phyloP scores from a whole-genome alignment of 495 filamentous ascomycete genomes.

The Tuber indicum region DNA sequence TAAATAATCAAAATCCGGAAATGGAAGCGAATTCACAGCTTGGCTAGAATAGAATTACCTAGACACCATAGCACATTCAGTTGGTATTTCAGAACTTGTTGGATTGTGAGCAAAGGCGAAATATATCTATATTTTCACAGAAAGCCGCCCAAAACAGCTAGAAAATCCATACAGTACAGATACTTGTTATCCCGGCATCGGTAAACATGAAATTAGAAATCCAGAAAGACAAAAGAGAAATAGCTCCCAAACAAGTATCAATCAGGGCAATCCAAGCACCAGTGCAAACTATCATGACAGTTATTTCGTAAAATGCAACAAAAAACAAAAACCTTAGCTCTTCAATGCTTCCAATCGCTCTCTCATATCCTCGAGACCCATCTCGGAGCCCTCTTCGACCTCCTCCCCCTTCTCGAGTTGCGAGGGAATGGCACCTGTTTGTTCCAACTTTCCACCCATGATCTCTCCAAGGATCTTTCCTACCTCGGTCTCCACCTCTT shows the following conservation, averaged over 20 bases:
- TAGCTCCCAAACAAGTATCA: not conserved
- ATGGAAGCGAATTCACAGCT: not conserved
- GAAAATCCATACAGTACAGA: conserved; percentile 1
- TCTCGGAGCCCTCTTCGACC: conserved; percentile 52
- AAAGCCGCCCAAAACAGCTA: not conserved
- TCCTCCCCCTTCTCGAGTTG: conserved; percentile 47
- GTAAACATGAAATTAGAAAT: not conserved
- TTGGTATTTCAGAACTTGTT: not conserved
- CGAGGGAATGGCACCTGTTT: conserved; percentile 54
- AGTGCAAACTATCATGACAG: not conserved
- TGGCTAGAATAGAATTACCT: not conserved
- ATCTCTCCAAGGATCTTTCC: conserved; percentile 90
- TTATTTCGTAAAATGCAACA: conserved; percentile 3
- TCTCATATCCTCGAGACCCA: conserved; percentile 73
- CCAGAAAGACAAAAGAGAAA: not conserved
- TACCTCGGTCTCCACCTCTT: conserved; percentile 87
- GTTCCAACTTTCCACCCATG: conserved; percentile 69
- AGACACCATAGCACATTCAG: not conserved
- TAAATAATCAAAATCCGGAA: not conserved
- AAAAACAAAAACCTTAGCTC: conserved; percentile 52
- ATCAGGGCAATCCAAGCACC: not conserved
- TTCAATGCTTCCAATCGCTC: conserved; percentile 82
- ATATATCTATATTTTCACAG: not conserved
- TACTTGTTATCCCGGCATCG: not conserved
- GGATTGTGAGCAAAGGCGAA: not conserved